A percentile compares a stretch with the other conserved stretches of the same genome.
Evolutionary conservation across 306 rosid genomes (phyloP).

Genomic region (Trichosanthes cucumerina): DNA sequence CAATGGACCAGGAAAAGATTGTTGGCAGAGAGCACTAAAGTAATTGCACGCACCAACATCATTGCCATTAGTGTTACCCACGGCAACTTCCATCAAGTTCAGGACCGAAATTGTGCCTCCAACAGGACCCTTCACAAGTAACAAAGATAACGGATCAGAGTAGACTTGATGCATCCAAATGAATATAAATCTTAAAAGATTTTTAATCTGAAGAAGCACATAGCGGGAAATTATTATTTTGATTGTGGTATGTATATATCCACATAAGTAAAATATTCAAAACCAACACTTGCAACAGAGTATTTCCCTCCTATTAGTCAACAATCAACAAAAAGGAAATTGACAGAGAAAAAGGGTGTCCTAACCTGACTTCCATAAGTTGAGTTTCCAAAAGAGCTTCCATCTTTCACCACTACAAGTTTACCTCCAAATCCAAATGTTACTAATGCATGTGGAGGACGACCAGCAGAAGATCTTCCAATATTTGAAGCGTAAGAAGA

Average conservation of each 20-base stretch:
- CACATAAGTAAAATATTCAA: neutral
- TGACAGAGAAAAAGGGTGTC: constrained; percentile 16
- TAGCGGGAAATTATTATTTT: neutral
- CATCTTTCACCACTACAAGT: constrained; percentile 70
- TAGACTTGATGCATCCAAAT: neutral
- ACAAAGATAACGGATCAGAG: constrained; percentile 26
- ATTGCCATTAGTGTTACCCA: constrained; percentile 28
- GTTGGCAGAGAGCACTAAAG: constrained; percentile 68
- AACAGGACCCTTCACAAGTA: constrained; percentile 47
- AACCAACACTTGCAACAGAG: neutral
- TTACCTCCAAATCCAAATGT: constrained; percentile 96
- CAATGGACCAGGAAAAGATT: constrained; percentile 91
- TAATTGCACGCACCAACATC: constrained; percentile 39
- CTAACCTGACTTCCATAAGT: constrained; percentile 66
- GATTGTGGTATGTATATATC: neutral
- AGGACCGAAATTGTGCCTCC: constrained; percentile 60
- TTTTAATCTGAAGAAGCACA: neutral
- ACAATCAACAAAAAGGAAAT: constrained; percentile 8
- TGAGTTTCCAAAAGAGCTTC: constrained; percentile 32
- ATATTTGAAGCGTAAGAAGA: constrained; percentile 40
- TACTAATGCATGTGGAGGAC: constrained; percentile 80
- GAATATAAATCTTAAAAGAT: neutral
- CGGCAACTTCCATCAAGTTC: constrained; percentile 64
- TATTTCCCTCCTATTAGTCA: neutral
- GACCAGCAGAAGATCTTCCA: constrained; percentile 75